These are phyloP conservation scores for Skeletonema potamos DNA, from an alignment of 108 stramenopile genomes.

Conservation along the genomic window DNA sequence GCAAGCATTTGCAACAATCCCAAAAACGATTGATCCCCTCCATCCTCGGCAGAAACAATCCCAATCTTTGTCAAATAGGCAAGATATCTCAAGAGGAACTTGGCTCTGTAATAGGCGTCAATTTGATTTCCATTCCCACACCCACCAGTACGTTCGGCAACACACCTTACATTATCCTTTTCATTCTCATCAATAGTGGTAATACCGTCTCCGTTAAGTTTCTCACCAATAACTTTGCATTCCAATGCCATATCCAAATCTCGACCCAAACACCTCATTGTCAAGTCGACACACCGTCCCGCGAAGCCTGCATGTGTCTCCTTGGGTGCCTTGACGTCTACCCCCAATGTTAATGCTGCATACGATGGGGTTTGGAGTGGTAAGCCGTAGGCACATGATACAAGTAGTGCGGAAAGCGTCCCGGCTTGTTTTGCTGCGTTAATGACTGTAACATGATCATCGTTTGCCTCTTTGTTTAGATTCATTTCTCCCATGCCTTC, in stretches of 20 bases:
- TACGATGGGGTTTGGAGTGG: slow-evolving; percentile 80
- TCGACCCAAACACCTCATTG: slow-evolving; percentile 47
- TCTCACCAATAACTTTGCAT: background rate
- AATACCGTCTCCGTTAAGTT: background rate
- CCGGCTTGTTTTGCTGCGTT: slow-evolving; percentile 51
- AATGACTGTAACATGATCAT: slow-evolving; percentile 19
- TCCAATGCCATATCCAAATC: slow-evolving; percentile 64
- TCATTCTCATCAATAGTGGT: slow-evolving; percentile 15
- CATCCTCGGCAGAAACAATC: slow-evolving; percentile 38
- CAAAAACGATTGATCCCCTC: slow-evolving; percentile 23
- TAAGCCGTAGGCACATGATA: slow-evolving; percentile 61
- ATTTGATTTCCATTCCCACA: slow-evolving; percentile 33
- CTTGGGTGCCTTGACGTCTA: slow-evolving; percentile 52
- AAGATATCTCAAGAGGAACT: slow-evolving; percentile 70
- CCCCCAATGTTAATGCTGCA: slow-evolving; percentile 74
- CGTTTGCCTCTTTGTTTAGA: slow-evolving; percentile 2
- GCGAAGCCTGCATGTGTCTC: slow-evolving; percentile 59
- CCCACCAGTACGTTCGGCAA: slow-evolving; percentile 33
- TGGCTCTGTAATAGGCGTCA: slow-evolving; percentile 53
- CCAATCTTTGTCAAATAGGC: slow-evolving; percentile 63
- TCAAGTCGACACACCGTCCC: slow-evolving; percentile 55
- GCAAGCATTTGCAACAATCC: slow-evolving; percentile 44
- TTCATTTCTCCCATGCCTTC: background rate
- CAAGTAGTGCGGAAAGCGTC: slow-evolving; percentile 47
- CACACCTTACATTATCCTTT: slow-evolving; percentile 20